Conservation (phyloP, 495 filamentous ascomycete species). For the Daldinia bambusicola region DNA sequence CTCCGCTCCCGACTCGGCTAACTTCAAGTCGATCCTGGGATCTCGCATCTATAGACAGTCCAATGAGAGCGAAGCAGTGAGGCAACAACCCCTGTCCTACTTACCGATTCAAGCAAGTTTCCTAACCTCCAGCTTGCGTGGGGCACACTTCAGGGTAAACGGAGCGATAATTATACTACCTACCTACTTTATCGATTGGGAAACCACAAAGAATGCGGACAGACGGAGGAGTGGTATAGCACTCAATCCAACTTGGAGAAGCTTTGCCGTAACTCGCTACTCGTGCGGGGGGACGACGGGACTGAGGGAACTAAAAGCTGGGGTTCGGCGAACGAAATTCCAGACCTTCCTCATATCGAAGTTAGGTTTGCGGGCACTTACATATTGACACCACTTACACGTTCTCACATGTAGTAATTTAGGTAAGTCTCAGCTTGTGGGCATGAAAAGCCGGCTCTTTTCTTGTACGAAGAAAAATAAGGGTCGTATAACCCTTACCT, state of each 20-base stretch:
- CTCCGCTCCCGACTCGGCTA: constrained; percentile 42
- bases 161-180: constrained; percentile 24
- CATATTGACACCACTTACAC: background rate
- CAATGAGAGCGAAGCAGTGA: constrained; percentile 20
- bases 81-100: constrained; percentile 2
- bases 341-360: constrained; percentile 9
- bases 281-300: constrained; percentile 9
- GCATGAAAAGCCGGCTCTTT: background rate
- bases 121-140: constrained; percentile 22
- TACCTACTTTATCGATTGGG: constrained; percentile 28
- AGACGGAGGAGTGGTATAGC: constrained; percentile 35
- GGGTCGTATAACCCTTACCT: constrained; percentile 1
- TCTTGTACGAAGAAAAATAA: background rate
- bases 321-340: constrained; percentile 15
- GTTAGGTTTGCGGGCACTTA: background rate
- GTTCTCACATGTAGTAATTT: background rate
- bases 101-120: constrained; percentile 25
- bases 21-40: constrained; percentile 37
- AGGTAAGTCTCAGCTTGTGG: background rate
- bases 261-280: constrained; percentile 18
- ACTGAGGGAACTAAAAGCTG: constrained; percentile 2
- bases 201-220: constrained; percentile 29
- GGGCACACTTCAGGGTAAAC: constrained; percentile 36
- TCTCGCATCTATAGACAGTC: constrained; percentile 27
- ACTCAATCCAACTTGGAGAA: constrained; percentile 18